Percentiles rank a stretch among this genome's conserved stretches.
Evolutionary conservation across 108 stramenopile species (phyloP).

Genomic region (Nitzschia putrida): DNA sequence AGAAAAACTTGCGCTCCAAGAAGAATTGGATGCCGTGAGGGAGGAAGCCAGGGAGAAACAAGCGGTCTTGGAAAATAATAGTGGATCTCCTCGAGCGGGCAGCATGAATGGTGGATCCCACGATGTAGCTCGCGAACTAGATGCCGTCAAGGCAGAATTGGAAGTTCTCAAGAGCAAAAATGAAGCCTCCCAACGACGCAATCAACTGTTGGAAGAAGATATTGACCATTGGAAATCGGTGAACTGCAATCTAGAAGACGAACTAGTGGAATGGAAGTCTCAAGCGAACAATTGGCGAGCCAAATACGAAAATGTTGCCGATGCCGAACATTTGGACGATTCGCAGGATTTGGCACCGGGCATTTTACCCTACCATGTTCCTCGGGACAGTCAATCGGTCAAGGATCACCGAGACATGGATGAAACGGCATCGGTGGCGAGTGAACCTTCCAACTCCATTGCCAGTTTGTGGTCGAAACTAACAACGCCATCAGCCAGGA

Average conservation of each 20-base stretch:
- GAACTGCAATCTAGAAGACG: slow-evolving; percentile 28
- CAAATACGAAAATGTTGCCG: slow-evolving; percentile 12
- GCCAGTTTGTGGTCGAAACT: slow-evolving; percentile 26
- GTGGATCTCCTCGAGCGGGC: neutral
- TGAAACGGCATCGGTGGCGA: neutral
- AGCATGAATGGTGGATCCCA: neutral
- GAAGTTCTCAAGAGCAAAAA: slow-evolving; percentile 8
- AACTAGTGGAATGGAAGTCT: slow-evolving; percentile 20
- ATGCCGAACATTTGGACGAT: neutral
- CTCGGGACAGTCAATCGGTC: neutral
- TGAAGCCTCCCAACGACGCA: slow-evolving; percentile 15
- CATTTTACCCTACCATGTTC: neutral
- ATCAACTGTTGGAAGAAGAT: slow-evolving; percentile 34
- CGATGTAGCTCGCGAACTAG: neutral
- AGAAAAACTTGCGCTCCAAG: slow-evolving; percentile 12
- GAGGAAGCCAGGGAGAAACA: neutral
- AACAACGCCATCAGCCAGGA: slow-evolving; percentile 10
- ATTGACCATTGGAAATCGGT: slow-evolving; percentile 33
- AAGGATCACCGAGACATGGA: slow-evolving; percentile 1
- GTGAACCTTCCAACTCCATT: slow-evolving; percentile 9
- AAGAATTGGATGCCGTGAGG: neutral
- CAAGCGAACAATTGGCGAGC: slow-evolving; percentile 18
- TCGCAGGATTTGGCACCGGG: neutral
- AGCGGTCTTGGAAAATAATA: neutral
- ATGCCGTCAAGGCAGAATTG: slow-evolving; percentile 10